Base-by-base conservation (phyloP, 805 yeast genomes). In the Kurtzmaniella cleridarum region DNA sequence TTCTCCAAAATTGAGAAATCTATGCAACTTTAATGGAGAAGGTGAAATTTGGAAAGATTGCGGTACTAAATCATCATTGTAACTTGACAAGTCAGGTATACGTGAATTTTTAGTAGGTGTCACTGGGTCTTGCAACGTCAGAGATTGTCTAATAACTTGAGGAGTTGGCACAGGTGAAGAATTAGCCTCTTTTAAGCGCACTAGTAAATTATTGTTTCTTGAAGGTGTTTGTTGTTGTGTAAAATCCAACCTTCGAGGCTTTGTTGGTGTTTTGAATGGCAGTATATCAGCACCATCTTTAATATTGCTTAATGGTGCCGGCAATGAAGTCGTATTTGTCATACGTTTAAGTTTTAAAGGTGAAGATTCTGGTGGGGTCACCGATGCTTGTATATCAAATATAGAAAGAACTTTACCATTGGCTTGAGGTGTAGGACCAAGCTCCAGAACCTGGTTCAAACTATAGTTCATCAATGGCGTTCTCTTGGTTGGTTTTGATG, bases 381-480 rank as follows among this genome's bases (percentile, higher is more conserved):
- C 30, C 13, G 34, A 18, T 3, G 17, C 32, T 43, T 56, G 45
- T 38, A 79, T 64, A 44, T 86, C 95, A 52, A 87, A 81, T 3
- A 87, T 67, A 13, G 93, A 79, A 27, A 84, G 55, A 0, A 85
- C 84, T 39, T 82, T 74, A 0, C 96, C 96, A 44, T 81, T 71
- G 8, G 86, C 71, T 49, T 87, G 95, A 0, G 96, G 96, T 0
- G 96, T 87, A 1, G 96, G 96, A 0, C 95, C 95, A 10, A 86
- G 54, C 34, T 30, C 39, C 13, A 33, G 24, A 5, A 20, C 24
- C 15, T n/a, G 24, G 24, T 20, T 20, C 5, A 20, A 20, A 5
- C 8, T 5, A 8, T 5, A 20, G 5, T 5, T 5, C 30, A 27
- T 27, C 15, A 9, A 13, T 5, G 15, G 15, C 10, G 15, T 27